phyloP scores from a whole-genome alignment of 257 asterid genomes.

The Salvia splendens region DNA sequence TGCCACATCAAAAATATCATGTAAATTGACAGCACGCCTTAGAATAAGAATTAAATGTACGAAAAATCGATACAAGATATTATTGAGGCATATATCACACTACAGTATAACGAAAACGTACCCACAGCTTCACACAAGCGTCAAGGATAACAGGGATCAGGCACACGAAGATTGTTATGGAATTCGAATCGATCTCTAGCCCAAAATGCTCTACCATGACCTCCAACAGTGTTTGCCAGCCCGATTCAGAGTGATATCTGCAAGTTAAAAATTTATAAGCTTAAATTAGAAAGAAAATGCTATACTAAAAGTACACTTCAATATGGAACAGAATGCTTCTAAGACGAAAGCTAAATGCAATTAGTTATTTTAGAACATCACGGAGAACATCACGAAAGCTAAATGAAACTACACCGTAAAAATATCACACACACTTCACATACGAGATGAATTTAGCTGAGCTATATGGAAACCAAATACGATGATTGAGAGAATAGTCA shows the following conservation, averaged over 20 bases:
- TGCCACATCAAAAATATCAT: conserved; percentile 15
- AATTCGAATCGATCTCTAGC: conserved; percentile 68
- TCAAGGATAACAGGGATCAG: conserved; percentile 75
- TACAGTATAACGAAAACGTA: conserved; percentile 41
- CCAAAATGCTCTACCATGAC: conserved; percentile 81
- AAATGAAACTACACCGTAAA: neutral
- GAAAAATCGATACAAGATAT: conserved; percentile 12
- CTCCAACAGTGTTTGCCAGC: conserved; percentile 88
- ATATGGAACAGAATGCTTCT: neutral
- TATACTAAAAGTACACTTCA: no score
- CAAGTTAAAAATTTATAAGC: conserved; percentile 30
- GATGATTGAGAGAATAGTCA: conserved; percentile 25
- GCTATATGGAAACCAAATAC: neutral
- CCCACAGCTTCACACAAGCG: conserved; percentile 96
- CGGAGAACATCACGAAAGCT: neutral
- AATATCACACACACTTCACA: conserved; percentile 11
- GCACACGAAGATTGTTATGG: conserved; percentile 72
- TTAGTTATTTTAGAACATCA: conserved; percentile 3
- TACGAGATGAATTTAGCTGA: neutral
- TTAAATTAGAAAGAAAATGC: neutral
- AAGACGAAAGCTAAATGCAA: neutral
- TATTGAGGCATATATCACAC: neutral
- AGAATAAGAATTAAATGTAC: conserved; percentile 4
- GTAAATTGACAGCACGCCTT: neutral
- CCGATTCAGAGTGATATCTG: conserved; percentile 96